Conservation (phyloP, 2,329 filamentous ascomycete species). For the Clarireedia homoeocarpa region DNA sequence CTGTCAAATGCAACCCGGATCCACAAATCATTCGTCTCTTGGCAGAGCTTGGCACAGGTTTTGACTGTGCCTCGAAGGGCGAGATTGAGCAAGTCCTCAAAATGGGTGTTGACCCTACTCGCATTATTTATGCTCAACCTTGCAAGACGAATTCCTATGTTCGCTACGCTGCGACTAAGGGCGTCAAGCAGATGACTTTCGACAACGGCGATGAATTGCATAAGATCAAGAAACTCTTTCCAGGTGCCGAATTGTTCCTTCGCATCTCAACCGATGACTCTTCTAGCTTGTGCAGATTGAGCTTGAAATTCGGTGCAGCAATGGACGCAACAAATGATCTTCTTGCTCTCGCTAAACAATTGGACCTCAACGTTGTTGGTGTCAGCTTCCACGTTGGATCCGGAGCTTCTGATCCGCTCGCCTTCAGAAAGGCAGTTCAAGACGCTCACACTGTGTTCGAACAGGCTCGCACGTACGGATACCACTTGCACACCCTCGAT, state of each 20-base stretch:
- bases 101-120: slow-evolving; percentile 74
- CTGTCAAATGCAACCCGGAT: slow-evolving; percentile 98
- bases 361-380: slow-evolving; percentile 85
- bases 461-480: slow-evolving; percentile 69
- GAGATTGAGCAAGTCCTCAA: slow-evolving; percentile 90
- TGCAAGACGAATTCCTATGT: slow-evolving; percentile 99
- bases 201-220: slow-evolving; percentile 97
- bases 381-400: slow-evolving; percentile 98
- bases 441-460: slow-evolving; percentile 88
- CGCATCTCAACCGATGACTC: slow-evolving; percentile 96
- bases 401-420: slow-evolving; percentile 85
- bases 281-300: slow-evolving; percentile 85
- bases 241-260: slow-evolving; percentile 82
- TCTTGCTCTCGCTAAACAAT: slow-evolving; percentile 68
- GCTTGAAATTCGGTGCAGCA: slow-evolving; percentile 93
- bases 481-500: slow-evolving; percentile 77
- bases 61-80: slow-evolving; percentile 95
- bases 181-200: slow-evolving; percentile 98
- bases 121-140: slow-evolving; percentile 97
- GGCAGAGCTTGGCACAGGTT: slow-evolving; percentile 81
- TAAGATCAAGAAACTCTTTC: slow-evolving; percentile 92
- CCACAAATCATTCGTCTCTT: slow-evolving; percentile 81
- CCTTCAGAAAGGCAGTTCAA: slow-evolving; percentile 83
- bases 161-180: slow-evolving; percentile 74
- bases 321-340: slow-evolving; percentile 74